These are phyloP conservation scores for Lactarius indigo DNA, from an alignment of 768 basidiomycete species.

Conservation along the genomic window DNA sequence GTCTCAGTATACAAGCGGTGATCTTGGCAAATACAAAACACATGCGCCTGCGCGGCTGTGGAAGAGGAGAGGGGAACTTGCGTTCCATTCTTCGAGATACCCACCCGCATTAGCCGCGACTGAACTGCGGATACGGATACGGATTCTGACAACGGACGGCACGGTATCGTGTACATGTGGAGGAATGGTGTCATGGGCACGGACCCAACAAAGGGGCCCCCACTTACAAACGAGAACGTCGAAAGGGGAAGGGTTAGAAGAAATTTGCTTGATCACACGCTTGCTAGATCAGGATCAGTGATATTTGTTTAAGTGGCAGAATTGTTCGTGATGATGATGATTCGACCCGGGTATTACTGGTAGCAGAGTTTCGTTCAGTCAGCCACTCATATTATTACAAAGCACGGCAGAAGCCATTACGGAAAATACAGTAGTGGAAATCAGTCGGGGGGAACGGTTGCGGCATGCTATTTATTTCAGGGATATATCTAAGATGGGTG, in stretches of 20 bases:
- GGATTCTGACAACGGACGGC: conserved; percentile 4
- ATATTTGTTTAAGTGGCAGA: conserved; percentile 8
- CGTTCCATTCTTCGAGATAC: conserved; percentile 2
- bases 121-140: conserved; percentile 15
- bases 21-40: neutral
- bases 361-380: conserved; percentile 8
- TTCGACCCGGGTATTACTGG: conserved; percentile 8
- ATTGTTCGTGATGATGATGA: conserved; percentile 3
- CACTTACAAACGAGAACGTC: conserved; percentile 7
- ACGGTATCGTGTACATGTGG: neutral
- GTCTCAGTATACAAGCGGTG: neutral
- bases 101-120: conserved; percentile 2
- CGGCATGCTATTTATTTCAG: conserved; percentile 1
- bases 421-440: conserved; percentile 12
- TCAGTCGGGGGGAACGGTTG: conserved; percentile 1
- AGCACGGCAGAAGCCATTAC: conserved; percentile 9
- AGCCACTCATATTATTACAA: neutral
- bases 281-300: neutral
- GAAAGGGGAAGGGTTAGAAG: conserved; percentile 19
- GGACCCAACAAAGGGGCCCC: conserved; percentile 2
- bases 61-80: neutral
- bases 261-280: conserved; percentile 17
- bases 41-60: neutral
- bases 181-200: conserved; percentile 1
- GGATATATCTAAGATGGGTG: conserved; percentile 5